phyloP scores from a whole-genome alignment of 2,329 filamentous ascomycete species.

The Pestalotiopsis sp. region DNA sequence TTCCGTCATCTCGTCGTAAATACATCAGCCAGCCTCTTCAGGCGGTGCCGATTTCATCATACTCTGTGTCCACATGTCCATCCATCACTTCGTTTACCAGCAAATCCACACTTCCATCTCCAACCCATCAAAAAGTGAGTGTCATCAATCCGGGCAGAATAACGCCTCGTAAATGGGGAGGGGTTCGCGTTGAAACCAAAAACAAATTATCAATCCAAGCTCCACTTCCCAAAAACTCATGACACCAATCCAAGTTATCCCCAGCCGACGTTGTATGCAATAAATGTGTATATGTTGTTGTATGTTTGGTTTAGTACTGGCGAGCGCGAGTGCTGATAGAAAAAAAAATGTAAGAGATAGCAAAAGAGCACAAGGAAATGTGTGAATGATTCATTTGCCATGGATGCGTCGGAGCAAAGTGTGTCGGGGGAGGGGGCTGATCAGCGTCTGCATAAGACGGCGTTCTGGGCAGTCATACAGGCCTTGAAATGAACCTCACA shows the following conservation, averaged over 20 bases:
- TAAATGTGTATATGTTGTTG: conserved; percentile 14
- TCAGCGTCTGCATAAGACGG: not conserved
- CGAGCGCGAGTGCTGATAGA: conserved; percentile 3
- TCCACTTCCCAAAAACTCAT: not conserved
- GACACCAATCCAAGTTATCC: not conserved
- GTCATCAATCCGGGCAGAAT: not conserved
- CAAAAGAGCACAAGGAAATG: conserved; percentile 10
- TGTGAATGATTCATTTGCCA: conserved; percentile 9
- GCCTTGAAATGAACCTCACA: not conserved
- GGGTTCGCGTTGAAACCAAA: not conserved
- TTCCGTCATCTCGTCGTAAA: not conserved
- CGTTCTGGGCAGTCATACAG: not conserved
- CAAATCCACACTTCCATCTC: not conserved
- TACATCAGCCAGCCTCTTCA: not conserved
- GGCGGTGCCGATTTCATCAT: not conserved
- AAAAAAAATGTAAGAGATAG: not conserved
- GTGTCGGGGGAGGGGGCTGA: not conserved
- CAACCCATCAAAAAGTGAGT: conserved; percentile 5
- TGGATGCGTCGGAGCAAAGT: conserved; percentile 1
- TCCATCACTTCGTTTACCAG: not conserved
- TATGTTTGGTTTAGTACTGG: conserved; percentile 16
- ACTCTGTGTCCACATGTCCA: not conserved
- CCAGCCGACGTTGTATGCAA: conserved; percentile 5
- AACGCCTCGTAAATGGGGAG: conserved; percentile 11
- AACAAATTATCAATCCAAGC: not conserved